These are phyloP conservation scores for Claviceps maximensis DNA, from an alignment of 2,329 filamentous ascomycete genomes.

Conservation along the genomic window DNA sequence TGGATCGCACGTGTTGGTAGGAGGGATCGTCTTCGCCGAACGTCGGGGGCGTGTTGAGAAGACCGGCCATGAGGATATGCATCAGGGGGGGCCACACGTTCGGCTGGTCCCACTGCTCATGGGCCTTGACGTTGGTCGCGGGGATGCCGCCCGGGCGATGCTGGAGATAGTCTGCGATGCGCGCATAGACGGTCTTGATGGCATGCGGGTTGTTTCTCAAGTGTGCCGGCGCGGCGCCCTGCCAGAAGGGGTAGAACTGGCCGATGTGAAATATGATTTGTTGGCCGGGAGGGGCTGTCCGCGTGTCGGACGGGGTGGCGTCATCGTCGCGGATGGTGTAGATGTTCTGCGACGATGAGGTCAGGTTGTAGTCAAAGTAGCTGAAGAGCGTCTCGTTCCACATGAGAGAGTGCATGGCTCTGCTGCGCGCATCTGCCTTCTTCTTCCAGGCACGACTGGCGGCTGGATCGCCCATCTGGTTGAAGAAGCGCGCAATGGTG, in stretches of 20 bases:
- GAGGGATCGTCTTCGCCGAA: constrained; percentile 39
- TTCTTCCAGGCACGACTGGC: constrained; percentile 35
- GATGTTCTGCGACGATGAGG: constrained; percentile 39
- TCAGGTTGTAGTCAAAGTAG: constrained; percentile 60
- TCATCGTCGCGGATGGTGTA: constrained; percentile 38
- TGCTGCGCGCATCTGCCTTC: constrained; percentile 38
- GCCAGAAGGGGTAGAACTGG: constrained; percentile 59
- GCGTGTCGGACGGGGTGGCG: constrained; percentile 14
- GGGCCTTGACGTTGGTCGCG: constrained; percentile 46
- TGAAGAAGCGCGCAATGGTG: constrained; percentile 41
- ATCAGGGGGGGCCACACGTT: constrained; percentile 58
- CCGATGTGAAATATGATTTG: constrained; percentile 45
- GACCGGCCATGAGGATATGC: constrained; percentile 49
- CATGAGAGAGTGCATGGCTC: constrained; percentile 48
- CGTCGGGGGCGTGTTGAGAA: constrained; percentile 45
- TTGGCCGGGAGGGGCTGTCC: constrained; percentile 35
- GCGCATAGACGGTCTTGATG: constrained; percentile 39
- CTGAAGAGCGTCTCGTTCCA: constrained; percentile 50
- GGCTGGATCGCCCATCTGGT: constrained; percentile 34
- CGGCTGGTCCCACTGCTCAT: constrained; percentile 58
- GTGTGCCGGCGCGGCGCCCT: constrained; percentile 44
- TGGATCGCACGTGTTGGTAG: constrained; percentile 38
- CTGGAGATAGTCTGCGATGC: constrained; percentile 39
- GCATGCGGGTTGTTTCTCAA: constrained; percentile 47
- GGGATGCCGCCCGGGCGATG: constrained; percentile 42